Evolutionary conservation across 495 filamentous ascomycete species (phyloP), one percentile per base, ranked within the genome.

Genomic region (Penicillium longicatenatum): DNA sequence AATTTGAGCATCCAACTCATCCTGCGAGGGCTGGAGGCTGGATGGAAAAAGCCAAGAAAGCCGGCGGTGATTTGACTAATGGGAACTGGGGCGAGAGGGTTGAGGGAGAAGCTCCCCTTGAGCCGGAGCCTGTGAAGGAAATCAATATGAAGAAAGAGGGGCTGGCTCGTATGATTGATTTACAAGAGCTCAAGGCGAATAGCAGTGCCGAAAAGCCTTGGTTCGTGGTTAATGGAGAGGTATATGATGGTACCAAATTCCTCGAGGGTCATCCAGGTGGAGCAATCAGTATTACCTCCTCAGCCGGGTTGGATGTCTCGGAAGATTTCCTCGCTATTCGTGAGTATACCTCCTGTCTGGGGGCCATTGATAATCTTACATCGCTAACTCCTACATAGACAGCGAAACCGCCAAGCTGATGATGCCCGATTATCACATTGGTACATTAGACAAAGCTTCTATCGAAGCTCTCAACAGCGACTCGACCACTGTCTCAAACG

Each of bases 301-400:
- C 88, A 2, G 93, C 92, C 19, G 92, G 89, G 3, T 77, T 90
- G 57, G 92, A 98, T 75, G 85, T 81, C n/a, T 90, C 89, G 0
- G 93, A 97, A 62, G 93, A 98, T 63, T 98, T 98, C 68, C 83
- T 96, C 73, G 91, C 89, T 21, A 98, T 98, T 59, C 93, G 91
- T 92, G 83, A 82, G 89, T 79, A 24, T 43, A 37, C 6, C 50
- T 19, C 1, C 11, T 12, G n/a, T n/a, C 29, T 1, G 12, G 31
- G 12, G 9, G 12, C 1, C 12, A 9, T 35, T 35, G 14, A 17
- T 17, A 4, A 49, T 52, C 2, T 24, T 6, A 14, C 10, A 51
- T 50, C 21, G 8, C 63, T 53, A 21, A 50, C 29, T 14, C 14
- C 4, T 1, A 20, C 37, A 50, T 67, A 95, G 91, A 96, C 68